phyloP scores from a whole-genome alignment of 345 rosid genomes.

The Laguncularia racemosa region DNA sequence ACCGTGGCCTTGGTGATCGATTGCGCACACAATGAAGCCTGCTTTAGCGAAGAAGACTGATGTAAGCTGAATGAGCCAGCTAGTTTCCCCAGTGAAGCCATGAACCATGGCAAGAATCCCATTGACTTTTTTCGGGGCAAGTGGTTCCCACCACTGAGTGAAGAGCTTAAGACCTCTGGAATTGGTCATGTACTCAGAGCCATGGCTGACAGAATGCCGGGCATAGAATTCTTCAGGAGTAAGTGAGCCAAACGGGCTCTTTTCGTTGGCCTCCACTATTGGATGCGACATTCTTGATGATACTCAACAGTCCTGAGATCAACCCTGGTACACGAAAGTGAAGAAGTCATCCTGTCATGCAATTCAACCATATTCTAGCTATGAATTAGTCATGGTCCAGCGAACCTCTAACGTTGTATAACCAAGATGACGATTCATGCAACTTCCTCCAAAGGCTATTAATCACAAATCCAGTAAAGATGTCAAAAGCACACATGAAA shows the following conservation, averaged over 20 bases:
- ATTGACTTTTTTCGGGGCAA: conserved; percentile 30
- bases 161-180: conserved; percentile 67
- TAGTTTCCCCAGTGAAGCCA: conserved; percentile 88
- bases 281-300: conserved; percentile 55
- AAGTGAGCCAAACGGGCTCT: conserved; percentile 59
- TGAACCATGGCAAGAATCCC: conserved; percentile 82
- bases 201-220: conserved; percentile 61
- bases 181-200: conserved; percentile 64
- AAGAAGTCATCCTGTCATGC: background rate
- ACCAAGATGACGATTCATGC: too few relatives aligned
- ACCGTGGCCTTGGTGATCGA: conserved; percentile 99
- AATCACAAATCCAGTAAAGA: too few relatives aligned
- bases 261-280: conserved; percentile 50
- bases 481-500: too few relatives aligned
- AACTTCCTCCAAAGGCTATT: too few relatives aligned
- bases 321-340: background rate
- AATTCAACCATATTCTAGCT: too few relatives aligned
- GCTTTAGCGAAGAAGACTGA: conserved; percentile 68
- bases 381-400: too few relatives aligned
- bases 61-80: conserved; percentile 72
- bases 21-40: conserved; percentile 73
- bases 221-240: conserved; percentile 67
- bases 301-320: background rate
- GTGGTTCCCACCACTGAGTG: conserved; percentile 87
- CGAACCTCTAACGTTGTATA: too few relatives aligned